These are phyloP conservation scores for Erythrophleum ivorense DNA, from an alignment of 331 rosid species.

Conservation along the genomic window DNA sequence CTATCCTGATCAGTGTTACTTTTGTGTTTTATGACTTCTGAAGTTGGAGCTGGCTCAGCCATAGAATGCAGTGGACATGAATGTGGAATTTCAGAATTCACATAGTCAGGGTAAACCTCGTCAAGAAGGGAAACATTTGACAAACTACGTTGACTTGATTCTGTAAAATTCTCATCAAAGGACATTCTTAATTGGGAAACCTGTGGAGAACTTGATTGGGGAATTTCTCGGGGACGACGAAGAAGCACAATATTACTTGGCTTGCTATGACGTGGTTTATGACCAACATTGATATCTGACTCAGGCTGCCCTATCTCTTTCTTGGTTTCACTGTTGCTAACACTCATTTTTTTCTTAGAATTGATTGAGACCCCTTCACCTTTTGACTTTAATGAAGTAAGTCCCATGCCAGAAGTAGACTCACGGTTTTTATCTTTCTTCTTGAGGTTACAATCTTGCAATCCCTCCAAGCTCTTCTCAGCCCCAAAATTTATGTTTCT, in stretches of 20 bases:
- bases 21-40: constrained; percentile 38
- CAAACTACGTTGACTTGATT: constrained; percentile 52
- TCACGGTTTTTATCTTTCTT: constrained; percentile 52
- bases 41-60: constrained; percentile 38
- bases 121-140: constrained; percentile 61
- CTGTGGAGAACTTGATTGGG: constrained; percentile 50
- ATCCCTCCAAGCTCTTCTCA: constrained; percentile 46
- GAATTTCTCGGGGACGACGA: constrained; percentile 51
- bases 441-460: constrained; percentile 42
- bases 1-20: constrained; percentile 36
- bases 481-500: constrained; percentile 41
- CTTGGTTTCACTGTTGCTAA: constrained; percentile 43
- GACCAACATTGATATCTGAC: constrained; percentile 39
- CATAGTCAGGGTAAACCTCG: constrained; percentile 42
- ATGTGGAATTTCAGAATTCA: constrained; percentile 54
- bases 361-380: constrained; percentile 45
- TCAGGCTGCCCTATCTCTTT: constrained; percentile 47
- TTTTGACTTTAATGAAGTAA: constrained; percentile 36
- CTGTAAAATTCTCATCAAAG: constrained; percentile 48
- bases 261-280: constrained; percentile 37
- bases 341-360: constrained; percentile 41
- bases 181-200: constrained; percentile 50
- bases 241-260: constrained; percentile 50
- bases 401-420: constrained; percentile 38
- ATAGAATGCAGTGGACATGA: constrained; percentile 50